Conservation (phyloP, 129 eudicot species). For the Tagetes erecta region DNA sequence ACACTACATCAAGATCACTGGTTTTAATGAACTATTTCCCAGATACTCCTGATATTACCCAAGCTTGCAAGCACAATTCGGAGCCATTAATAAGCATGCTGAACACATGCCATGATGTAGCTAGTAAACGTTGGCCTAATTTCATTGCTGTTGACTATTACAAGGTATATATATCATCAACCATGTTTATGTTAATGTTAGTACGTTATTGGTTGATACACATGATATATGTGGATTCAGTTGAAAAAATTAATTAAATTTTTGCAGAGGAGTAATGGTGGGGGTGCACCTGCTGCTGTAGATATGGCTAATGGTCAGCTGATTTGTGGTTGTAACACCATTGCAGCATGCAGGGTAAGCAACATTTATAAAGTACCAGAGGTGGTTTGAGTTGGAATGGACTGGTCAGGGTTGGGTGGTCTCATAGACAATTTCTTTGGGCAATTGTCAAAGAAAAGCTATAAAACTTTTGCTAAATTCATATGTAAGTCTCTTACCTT, state of each 20-base stretch:
- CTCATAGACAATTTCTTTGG: neutral
- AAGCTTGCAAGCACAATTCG: conserved; percentile 91
- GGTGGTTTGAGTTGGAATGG: neutral
- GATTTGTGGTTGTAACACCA: conserved; percentile 65
- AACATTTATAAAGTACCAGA: neutral
- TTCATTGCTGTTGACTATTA: conserved; percentile 89
- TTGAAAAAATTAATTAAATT: conserved; percentile 10
- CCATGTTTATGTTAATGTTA: neutral
- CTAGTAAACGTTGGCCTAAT: conserved; percentile 85
- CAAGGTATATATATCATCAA: conserved; percentile 49
- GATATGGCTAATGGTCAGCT: conserved; percentile 84
- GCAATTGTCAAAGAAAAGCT: neutral
- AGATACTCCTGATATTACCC: conserved; percentile 59
- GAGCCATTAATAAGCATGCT: conserved; percentile 73
- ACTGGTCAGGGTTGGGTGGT: neutral
- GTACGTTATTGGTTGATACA: neutral
- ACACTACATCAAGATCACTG: conserved; percentile 63
- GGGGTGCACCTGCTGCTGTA: conserved; percentile 92
- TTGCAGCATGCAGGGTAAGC: conserved; percentile 71
- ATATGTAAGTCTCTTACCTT: neutral
- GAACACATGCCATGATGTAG: conserved; percentile 64
- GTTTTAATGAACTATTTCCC: conserved; percentile 89
- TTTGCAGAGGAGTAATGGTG: conserved; percentile 86
- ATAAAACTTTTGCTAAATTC: neutral
- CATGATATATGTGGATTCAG: neutral